Base-by-base conservation (phyloP, 2,329 filamentous ascomycete species). In the Colletotrichum musicola region DNA sequence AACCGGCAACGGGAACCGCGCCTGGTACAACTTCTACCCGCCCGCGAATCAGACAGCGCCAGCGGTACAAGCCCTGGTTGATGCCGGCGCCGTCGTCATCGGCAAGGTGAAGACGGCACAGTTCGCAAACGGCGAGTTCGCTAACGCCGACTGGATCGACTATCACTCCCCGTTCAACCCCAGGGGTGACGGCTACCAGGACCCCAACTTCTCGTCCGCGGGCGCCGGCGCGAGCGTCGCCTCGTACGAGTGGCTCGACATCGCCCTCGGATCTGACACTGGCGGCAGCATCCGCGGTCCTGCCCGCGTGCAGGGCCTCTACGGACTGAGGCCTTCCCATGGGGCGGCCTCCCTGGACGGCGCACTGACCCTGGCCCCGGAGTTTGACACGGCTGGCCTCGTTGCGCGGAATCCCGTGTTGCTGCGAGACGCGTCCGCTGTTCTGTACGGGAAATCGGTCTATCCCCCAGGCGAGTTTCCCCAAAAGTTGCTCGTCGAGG, bases 11-110 rank as follows among this genome's bases (percentile, higher is more conserved):
- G 88, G 89, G 1, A 90, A 87, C 71, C 80, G 87, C 47, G 88
- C 89, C 1, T 91, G 85, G 80, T 87, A 86, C 63, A 78, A 85
- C 70, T 78, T 90, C 2, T 89, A 89, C 68, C 81, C 83, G 2
- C 75, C 82, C 1, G 80, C 81, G 1, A 84, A 81, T 5, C 74
- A 73, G 3, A 90, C 86, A 0, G 86, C 84, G 0, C 75, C 84
- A 0, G 80, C 84, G 0, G 81, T 92, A 0, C 86, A 89, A 70
- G 81, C 82, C 5, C 78, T 92, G 4, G 83, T 91, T 30, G 85
- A 90, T 71, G 84, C 86, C 2, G 90, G 90, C 0, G 89, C 87
- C 0, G 73, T 84, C 6, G 73, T 87, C 2, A 77, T 86, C 1
- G 84, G 85, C 4, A 81, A 83, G 64, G 81, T 83, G 70, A 85